A percentile compares a stretch with the other conserved stretches of the same genome.
phyloP scores from a whole-genome alignment of 768 basidiomycete species.

The Trichaptum fuscoviolaceum region DNA sequence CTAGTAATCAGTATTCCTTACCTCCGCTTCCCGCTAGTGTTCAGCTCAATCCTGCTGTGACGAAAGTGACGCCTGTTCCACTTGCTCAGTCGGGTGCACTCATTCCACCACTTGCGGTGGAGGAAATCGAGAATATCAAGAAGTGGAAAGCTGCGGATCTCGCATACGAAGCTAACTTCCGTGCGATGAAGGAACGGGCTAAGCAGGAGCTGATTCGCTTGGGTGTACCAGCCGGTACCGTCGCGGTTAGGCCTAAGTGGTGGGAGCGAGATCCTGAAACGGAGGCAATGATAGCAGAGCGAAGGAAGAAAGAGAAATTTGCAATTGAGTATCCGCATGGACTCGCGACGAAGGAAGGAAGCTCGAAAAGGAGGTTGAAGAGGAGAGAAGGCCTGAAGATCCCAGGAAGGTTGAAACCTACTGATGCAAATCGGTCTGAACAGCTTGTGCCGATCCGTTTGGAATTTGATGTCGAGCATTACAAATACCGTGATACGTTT shows the following conservation, averaged over 20 bases:
- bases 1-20: constrained; percentile 19
- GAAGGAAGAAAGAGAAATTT: constrained; percentile 22
- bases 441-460: constrained; percentile 91
- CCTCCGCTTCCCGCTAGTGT: constrained; percentile 41
- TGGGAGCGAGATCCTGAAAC: constrained; percentile 21
- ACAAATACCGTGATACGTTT: constrained; percentile 93
- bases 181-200: constrained; percentile 8
- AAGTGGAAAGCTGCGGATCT: constrained; percentile 62
- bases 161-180: constrained; percentile 16
- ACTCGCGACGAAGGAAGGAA: constrained; percentile 22
- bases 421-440: constrained; percentile 63
- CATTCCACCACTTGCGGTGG: constrained; percentile 48
- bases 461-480: constrained; percentile 93
- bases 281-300: constrained; percentile 16
- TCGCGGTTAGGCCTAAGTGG: constrained; percentile 20
- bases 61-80: constrained; percentile 58
- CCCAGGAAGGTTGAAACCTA: constrained; percentile 57
- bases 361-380: constrained; percentile 44
- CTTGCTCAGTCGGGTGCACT: constrained; percentile 43
- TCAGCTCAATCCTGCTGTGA: constrained; percentile 49
- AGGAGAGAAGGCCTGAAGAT: constrained; percentile 67
- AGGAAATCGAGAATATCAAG: constrained; percentile 50
- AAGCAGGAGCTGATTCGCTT: constrained; percentile 17
- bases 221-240: constrained; percentile 7
- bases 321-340: constrained; percentile 18